Percentiles rank a stretch among this genome's conserved stretches.
Conservation (phyloP, 164 flowering plant genomes). For the Aristolochia fimbriata region DNA sequence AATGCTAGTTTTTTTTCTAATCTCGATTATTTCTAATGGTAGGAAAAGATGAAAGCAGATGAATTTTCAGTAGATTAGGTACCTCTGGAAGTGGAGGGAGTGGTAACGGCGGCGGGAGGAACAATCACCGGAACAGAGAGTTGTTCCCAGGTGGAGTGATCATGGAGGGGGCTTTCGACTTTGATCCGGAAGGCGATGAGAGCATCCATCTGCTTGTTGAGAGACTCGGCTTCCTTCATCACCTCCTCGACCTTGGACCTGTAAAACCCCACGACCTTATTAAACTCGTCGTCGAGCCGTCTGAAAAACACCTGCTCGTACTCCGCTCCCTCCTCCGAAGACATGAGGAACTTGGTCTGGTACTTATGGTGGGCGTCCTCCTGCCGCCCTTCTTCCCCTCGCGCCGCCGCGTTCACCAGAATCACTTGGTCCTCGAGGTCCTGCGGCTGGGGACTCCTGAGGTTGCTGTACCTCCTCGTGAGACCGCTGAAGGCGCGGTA, state of each 20-base stretch:
- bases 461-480: not conserved
- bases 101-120: not conserved
- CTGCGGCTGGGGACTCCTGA: not conserved
- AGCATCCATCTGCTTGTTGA: slow-evolving; percentile 66
- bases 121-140: not conserved
- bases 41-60: too few relatives aligned
- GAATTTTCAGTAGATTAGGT: too few relatives aligned
- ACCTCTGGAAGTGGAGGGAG: not conserved
- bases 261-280: slow-evolving; percentile 52
- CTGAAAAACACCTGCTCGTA: slow-evolving; percentile 44
- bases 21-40: too few relatives aligned
- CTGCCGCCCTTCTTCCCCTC: not conserved
- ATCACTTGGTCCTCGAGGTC: slow-evolving; percentile 10
- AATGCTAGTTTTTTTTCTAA: too few relatives aligned
- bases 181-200: slow-evolving; percentile 56
- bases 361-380: slow-evolving; percentile 7
- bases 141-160: too few relatives aligned
- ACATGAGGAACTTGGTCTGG: slow-evolving; percentile 44
- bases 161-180: slow-evolving; percentile 27
- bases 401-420: slow-evolving; percentile 5
- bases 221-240: slow-evolving; percentile 43
- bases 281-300: slow-evolving; percentile 62
- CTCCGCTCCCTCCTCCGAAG: slow-evolving; percentile 48
- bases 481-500: slow-evolving; percentile 28
- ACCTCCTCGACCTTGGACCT: slow-evolving; percentile 40